Evolutionary conservation across 345 rosid genomes (phyloP).

Genomic region (Eucalyptus cloeziana): DNA sequence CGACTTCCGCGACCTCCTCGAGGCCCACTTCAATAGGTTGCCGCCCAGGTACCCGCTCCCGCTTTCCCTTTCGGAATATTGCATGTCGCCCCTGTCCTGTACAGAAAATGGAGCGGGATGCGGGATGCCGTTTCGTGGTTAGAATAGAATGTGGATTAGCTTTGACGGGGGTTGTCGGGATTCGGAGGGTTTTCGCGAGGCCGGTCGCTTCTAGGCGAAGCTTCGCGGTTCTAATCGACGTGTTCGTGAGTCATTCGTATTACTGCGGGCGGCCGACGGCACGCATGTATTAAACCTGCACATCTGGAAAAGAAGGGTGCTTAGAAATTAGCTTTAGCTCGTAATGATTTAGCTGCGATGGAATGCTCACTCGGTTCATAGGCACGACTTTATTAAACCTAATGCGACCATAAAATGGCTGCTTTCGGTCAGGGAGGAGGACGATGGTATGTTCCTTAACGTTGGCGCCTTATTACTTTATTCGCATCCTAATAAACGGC

Average conservation of each 20-base stretch:
- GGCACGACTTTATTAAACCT: neutral
- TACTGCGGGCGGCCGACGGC: neutral
- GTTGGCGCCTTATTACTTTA: neutral
- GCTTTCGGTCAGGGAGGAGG: neutral
- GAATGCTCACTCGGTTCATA: neutral
- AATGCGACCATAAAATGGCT: neutral
- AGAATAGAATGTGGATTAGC: neutral
- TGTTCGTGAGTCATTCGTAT: neutral
- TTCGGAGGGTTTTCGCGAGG: neutral
- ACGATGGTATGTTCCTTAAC: neutral
- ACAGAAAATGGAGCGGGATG: neutral
- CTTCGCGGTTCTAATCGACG: neutral
- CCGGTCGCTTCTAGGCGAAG: neutral
- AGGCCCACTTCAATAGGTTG: constrained; percentile 59
- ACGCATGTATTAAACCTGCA: neutral
- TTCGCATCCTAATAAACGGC: neutral
- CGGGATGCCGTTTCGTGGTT: neutral
- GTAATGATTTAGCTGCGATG: neutral
- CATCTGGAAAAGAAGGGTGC: neutral
- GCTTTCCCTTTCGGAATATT: no score
- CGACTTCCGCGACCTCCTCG: constrained; percentile 38
- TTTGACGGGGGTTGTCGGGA: neutral
- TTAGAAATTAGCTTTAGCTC: neutral
- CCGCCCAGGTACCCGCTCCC: constrained; percentile 36
- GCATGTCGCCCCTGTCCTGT: neutral